Base-by-base conservation (phyloP, 2,329 filamentous ascomycete species). In the Neurospora sp. region DNA sequence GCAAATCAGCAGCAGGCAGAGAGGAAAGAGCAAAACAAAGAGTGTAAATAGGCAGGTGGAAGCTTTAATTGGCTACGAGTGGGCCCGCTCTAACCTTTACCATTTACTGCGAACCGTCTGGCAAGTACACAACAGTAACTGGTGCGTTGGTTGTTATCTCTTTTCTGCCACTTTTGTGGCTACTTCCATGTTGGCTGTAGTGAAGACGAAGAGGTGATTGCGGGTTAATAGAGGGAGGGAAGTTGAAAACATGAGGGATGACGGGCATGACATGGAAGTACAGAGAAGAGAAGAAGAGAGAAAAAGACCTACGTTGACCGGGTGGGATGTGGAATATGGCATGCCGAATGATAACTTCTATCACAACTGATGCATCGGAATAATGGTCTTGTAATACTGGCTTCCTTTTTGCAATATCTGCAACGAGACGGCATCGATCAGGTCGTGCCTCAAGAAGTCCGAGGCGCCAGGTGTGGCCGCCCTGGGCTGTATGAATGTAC, bases 301-400 rank as follows among this genome's bases (percentile, higher is more conserved):
- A 38, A 39, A 46, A 40, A 19, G 6, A 73, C 71, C 67, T 74
- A 74, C 74, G 28, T 70, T 33, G 69, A 66, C 19, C 70, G 70
- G 40, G 67, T 70, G 17, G 75, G 73, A 41, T 70, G 41, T 8
- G 75, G 74, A 62, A 67, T 70, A 66, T 77, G 72, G 66, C 75
- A 78, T 66, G 72, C 72, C 19, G 73, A 69, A 68, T 77, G 76
- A 69, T 75, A 77, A 43, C 67, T 70, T 66, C 71, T 71, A 41
- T 11, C 41, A 71, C 75, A 77, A n/a, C 19, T 67, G 33, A 41
- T 62, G 67, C 77, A 77, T 38, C 33, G 41, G 36, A 68, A 43
- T 23, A 57, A 15, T 39, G 41, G 28, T 37, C 41, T 40, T 68
- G 67, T 46, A 46, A 46, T 28, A 39, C 57, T 68, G 69, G 65